Percentiles rank a stretch among this genome's conserved stretches.
Conservation (phyloP, 495 filamentous ascomycete species). For the Tuber umbilicatum region DNA sequence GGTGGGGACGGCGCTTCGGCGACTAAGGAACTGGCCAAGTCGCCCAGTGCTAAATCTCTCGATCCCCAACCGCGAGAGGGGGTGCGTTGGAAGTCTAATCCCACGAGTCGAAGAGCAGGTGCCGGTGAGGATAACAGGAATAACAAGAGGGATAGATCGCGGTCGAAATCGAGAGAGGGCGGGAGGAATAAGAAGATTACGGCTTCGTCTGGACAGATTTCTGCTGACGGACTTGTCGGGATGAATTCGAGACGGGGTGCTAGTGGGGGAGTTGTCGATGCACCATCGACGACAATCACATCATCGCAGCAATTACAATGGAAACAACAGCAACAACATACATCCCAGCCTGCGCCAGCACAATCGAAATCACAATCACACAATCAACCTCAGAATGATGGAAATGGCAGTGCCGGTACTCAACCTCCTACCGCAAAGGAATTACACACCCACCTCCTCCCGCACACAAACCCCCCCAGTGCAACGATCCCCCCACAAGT, state of each 20-base stretch:
- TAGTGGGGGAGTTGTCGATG: neutral
- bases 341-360: neutral
- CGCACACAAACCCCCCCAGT: conserved; percentile 28
- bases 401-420: neutral
- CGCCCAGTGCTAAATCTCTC: conserved; percentile 39
- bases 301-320: neutral
- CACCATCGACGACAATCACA: neutral
- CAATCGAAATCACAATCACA: conserved; percentile 25
- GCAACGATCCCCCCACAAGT: conserved; percentile 31
- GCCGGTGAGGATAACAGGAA: conserved; percentile 2
- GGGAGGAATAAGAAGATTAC: conserved; percentile 3
- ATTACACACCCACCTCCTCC: conserved; percentile 25
- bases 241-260: conserved; percentile 24
- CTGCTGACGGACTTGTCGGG: conserved; percentile 12
- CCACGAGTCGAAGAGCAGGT: neutral
- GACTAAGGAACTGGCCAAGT: conserved; percentile 34
- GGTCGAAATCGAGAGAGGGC: conserved; percentile 24
- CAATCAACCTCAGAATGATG: conserved; percentile 20
- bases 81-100: conserved; percentile 12
- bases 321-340: conserved; percentile 1
- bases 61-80: conserved; percentile 33
- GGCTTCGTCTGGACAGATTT: conserved; percentile 5
- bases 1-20: conserved; percentile 8
- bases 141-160: conserved; percentile 30
- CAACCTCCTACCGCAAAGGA: conserved; percentile 6